Evolutionary conservation across 495 filamentous ascomycete genomes (phyloP).

Genomic region (Bacidia rubella): DNA sequence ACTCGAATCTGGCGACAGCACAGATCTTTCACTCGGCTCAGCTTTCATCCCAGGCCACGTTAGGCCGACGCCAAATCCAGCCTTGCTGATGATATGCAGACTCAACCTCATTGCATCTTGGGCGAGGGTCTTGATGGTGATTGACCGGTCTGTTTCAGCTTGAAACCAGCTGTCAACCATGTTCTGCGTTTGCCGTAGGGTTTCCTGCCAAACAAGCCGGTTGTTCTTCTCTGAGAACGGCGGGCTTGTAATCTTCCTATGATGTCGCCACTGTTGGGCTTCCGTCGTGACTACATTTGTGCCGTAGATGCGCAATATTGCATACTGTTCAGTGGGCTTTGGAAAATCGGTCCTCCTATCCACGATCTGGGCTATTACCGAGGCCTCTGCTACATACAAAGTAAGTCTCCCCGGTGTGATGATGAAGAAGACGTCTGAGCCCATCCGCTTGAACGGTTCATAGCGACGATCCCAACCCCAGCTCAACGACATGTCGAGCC

Average conservation of each 20-base stretch:
- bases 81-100: slow-evolving; percentile 54
- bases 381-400: slow-evolving; percentile 41
- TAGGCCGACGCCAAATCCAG: slow-evolving; percentile 48
- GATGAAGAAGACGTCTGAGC: slow-evolving; percentile 40
- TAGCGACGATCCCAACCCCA: slow-evolving; percentile 30
- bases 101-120: slow-evolving; percentile 48
- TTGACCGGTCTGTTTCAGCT: slow-evolving; percentile 21
- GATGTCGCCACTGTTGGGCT: slow-evolving; percentile 47
- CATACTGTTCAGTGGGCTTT: slow-evolving; percentile 47
- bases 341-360: slow-evolving; percentile 50
- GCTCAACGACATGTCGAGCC: slow-evolving; percentile 20
- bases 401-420: slow-evolving; percentile 35
- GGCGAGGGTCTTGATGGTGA: slow-evolving; percentile 37
- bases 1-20: slow-evolving; percentile 21
- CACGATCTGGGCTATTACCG: slow-evolving; percentile 46
- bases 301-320: slow-evolving; percentile 46
- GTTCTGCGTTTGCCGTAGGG: slow-evolving; percentile 40
- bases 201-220: slow-evolving; percentile 46
- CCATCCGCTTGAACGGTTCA: slow-evolving; percentile 27
- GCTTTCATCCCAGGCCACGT: slow-evolving; percentile 39
- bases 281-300: slow-evolving; percentile 51
- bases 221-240: slow-evolving; percentile 64
- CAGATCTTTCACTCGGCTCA: slow-evolving; percentile 2
- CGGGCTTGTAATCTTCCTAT: slow-evolving; percentile 53
- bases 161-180: slow-evolving; percentile 41